Base-by-base conservation (phyloP, 208 protist genomes). In the Trypanosoma brucei region DNA sequence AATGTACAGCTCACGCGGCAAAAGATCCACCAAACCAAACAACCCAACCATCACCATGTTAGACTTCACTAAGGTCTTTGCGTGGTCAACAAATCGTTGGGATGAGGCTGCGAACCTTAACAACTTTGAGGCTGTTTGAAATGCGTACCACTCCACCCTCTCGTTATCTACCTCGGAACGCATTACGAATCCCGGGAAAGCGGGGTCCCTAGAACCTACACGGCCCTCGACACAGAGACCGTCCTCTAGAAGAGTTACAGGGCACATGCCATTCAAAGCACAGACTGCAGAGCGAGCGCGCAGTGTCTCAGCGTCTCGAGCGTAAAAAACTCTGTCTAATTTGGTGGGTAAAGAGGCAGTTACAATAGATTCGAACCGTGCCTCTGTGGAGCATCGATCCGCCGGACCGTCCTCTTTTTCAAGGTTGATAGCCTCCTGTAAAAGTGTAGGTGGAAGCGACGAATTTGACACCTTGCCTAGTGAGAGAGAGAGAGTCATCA, bases 1-100 rank as follows among this genome's bases (percentile, higher is more conserved):
- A 22, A 96, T 77, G 69, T 94, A 96, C 13, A 96, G 56, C 70
- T 96, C 91, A 3, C 65, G 62, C 36, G 91, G 87, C 11, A 96
- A 70, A 34, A 62, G 50, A 3, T 82, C 75, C 13, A 67, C 35
- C 14, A 81, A 51, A 14, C 83, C 83, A 53, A 93, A 71, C 59
- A 92, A 73, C n/a, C 62, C 57, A 37, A 63, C 35, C 54, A 72
- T 40, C 11, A 72, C 66, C 31, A 55, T 30, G 9, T 72, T 52
- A 36, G 46, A 30, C 45, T 51, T 38, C 30, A 40, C 59, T 53
- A 53, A 36, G 3, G 3, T 40, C 33, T 22, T n/a, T 8, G 45
- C 39, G 11, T 42, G 40, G n/a, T 63, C 54, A 31, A 75, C 56
- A 53, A 83, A 84, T n/a, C 59, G 58, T 42, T 84, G 69, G 11